Evolutionary conservation across 768 basidiomycete genomes (phyloP), one percentile per base, ranked within the genome.

Genomic region (Psilocybe azurescens): DNA sequence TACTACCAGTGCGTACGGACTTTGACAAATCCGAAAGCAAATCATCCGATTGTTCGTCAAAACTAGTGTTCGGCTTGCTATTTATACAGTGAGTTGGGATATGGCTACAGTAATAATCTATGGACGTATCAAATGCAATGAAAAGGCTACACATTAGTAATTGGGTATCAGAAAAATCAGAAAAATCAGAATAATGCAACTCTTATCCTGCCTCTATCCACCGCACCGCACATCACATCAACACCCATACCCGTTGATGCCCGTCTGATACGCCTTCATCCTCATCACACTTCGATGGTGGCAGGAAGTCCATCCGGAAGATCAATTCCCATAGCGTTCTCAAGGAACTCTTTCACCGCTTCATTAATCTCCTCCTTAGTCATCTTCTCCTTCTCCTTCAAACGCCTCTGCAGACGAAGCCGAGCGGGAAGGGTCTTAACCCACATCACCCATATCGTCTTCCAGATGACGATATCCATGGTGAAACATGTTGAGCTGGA

Each of bases 341-440:
- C 89, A 16, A 93, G 91, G 73, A 94, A 85, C 13, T 80, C 84
- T 52, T 86, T 78, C 80, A 94, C 86, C 33, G 86, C 83, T 64
- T 79, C 78, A 81, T 96, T 92, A 56, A 96, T 72, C 72, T 91
- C 87, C 64, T 93, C 91, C 74, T 96, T 94, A 93, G 18, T 84
- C 88, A 65, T 71, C 73, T 41, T 71, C 72, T 41, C 64, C 62
- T 83, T 72, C 47, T 82, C 83, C 51, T 83, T 67, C 48, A 58
- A 62, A 53, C 75, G 76, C 56, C 80, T 84, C 78, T 69, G 86
- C 80, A 64, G 80, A 20, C 58, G 51, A n/a, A 66, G 13, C n/a
- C 65, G 39, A 18, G 58, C 73, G 46, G 84, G 83, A 30, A 87
- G 65, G 30, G 67, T 68, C 50, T 75, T 77, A 16, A 83, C 61